phyloP scores from a whole-genome alignment of 2,329 filamentous ascomycete genomes.

The Fusarium tuaranense region DNA sequence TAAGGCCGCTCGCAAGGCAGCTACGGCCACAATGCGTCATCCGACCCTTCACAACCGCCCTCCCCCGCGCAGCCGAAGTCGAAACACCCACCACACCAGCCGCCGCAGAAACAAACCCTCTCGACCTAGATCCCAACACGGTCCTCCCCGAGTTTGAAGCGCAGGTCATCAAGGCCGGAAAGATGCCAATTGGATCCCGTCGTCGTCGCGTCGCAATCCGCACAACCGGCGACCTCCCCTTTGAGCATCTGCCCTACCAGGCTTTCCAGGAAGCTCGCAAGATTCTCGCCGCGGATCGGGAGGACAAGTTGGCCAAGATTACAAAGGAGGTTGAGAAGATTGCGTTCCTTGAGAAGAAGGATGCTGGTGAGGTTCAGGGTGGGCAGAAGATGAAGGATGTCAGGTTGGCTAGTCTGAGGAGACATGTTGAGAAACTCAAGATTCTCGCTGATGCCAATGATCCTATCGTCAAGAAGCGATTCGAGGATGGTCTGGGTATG shows the following conservation, averaged over 20 bases:
- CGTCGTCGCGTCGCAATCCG: conserved; percentile 81
- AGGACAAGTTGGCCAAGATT: conserved; percentile 83
- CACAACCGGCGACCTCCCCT: conserved; percentile 76
- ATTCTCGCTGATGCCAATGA: conserved; percentile 95
- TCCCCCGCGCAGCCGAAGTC: conserved; percentile 47
- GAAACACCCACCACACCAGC: conserved; percentile 13
- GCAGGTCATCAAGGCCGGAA: conserved; percentile 78
- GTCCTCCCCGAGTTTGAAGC: conserved; percentile 67
- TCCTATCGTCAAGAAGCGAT: conserved; percentile 90
- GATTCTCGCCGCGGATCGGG: conserved; percentile 81
- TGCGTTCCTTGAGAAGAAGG: conserved; percentile 70
- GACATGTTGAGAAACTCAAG: conserved; percentile 82
- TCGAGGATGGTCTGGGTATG: conserved; percentile 89
- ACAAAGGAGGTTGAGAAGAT: conserved; percentile 76
- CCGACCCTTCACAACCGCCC: conserved; percentile 52
- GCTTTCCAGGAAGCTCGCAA: conserved; percentile 97
- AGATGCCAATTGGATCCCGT: conserved; percentile 83
- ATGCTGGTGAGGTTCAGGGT: conserved; percentile 67
- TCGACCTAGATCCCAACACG: conserved; percentile 73
- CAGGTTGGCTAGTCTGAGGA: conserved; percentile 76
- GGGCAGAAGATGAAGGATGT: conserved; percentile 74
- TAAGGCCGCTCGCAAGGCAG: conserved; percentile 67
- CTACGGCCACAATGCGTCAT: conserved; percentile 56
- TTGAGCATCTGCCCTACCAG: conserved; percentile 95
- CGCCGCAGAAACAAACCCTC: conserved; percentile 39